These are phyloP conservation scores for Pseudozyma flocculosa DNA, from an alignment of 1,284 basidiomycete species.

Conservation along the genomic window DNA sequence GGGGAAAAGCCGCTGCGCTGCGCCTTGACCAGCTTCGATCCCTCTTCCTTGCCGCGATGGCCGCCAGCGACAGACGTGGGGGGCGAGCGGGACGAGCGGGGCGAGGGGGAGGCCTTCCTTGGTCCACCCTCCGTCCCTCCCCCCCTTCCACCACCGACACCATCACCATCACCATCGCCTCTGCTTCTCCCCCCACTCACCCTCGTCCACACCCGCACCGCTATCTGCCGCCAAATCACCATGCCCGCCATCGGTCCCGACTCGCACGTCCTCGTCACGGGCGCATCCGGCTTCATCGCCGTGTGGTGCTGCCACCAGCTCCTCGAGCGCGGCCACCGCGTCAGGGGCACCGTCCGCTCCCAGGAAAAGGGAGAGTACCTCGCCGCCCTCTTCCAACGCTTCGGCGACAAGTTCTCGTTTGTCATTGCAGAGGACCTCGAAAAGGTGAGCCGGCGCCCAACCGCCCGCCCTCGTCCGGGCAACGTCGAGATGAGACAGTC, in stretches of 20 bases:
- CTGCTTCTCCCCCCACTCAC: background rate
- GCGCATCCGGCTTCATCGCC: conserved; percentile 61
- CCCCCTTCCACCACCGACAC: too few species aligned
- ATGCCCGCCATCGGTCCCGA: conserved; percentile 61
- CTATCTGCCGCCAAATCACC: background rate
- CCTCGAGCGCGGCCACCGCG: conserved; percentile 57
- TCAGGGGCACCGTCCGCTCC: conserved; percentile 66
- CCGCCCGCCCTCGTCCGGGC: too few species aligned
- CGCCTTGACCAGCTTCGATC: too few species aligned
- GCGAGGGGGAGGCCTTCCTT: too few species aligned
- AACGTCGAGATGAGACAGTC: too few species aligned
- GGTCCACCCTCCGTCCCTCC: too few species aligned
- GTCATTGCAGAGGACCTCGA: conserved; percentile 66
- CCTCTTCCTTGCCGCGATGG: too few species aligned
- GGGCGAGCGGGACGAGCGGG: too few species aligned
- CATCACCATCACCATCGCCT: too few species aligned
- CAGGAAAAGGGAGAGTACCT: conserved; percentile 63
- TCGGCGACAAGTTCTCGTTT: conserved; percentile 63
- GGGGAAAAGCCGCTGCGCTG: too few species aligned
- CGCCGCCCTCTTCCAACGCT: conserved; percentile 61
- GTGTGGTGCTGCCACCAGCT: conserved; percentile 61
- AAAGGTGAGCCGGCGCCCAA: conserved; percentile 44
- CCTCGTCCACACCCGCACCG: background rate
- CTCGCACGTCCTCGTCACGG: conserved; percentile 61
- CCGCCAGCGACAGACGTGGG: too few species aligned